Evolutionary conservation across 2,329 filamentous ascomycete genomes (phyloP).

Genomic region (Colletotrichum ledebouriae): DNA sequence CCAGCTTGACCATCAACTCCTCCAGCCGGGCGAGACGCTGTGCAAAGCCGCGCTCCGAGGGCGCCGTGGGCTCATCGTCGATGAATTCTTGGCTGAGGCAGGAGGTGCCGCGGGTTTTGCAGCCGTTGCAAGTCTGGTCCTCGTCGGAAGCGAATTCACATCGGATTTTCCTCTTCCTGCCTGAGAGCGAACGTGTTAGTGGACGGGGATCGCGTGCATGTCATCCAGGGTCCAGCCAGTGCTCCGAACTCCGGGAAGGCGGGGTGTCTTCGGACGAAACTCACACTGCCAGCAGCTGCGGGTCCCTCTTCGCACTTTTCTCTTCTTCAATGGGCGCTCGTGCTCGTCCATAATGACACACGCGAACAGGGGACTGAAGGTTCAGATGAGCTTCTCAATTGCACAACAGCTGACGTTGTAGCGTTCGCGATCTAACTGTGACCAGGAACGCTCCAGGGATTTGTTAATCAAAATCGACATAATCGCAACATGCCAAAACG

Average conservation of each 20-base stretch:
- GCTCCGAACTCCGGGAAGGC: neutral
- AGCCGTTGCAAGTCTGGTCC: slow-evolving; percentile 59
- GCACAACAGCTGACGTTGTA: no score
- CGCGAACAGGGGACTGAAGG: no score
- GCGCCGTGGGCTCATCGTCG: slow-evolving; percentile 46
- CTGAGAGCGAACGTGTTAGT: slow-evolving; percentile 22
- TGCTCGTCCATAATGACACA: slow-evolving; percentile 30
- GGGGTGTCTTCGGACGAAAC: slow-evolving; percentile 35
- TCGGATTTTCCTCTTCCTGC: slow-evolving; percentile 61
- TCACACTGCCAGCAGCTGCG: slow-evolving; percentile 72
- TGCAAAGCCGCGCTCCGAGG: slow-evolving; percentile 55
- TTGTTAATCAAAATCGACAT: neutral
- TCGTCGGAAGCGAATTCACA: slow-evolving; percentile 59
- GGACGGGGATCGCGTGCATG: neutral
- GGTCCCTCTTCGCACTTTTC: slow-evolving; percentile 67
- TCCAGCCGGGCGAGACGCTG: slow-evolving; percentile 62
- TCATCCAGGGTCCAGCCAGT: neutral
- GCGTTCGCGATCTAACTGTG: no score
- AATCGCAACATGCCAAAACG: no score
- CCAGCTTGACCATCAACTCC: slow-evolving; percentile 60
- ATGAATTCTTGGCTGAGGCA: slow-evolving; percentile 65
- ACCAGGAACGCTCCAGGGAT: neutral
- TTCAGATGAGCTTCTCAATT: no score
- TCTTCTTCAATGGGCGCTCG: slow-evolving; percentile 47
- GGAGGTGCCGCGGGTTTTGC: slow-evolving; percentile 56